Percentiles rank a stretch among this genome's conserved stretches.
Conservation (phyloP, 495 filamentous ascomycete genomes). For the Hypoxylon trugodes region DNA sequence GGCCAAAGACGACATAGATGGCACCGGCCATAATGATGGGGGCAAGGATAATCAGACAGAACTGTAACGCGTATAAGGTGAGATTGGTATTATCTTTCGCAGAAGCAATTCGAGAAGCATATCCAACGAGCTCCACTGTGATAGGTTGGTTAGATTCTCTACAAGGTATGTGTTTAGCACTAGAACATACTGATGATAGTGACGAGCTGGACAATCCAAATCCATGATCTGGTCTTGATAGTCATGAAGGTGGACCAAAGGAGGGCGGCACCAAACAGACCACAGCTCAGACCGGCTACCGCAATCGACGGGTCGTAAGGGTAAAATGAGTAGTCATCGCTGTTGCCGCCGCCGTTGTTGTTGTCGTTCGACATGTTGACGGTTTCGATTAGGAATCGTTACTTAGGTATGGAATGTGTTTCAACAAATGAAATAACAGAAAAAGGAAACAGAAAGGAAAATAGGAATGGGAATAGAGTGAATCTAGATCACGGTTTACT, state of each 20-base stretch:
- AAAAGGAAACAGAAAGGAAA: too few species aligned
- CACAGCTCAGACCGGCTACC: constrained; percentile 42
- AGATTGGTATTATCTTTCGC: constrained; percentile 43
- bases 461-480: too few species aligned
- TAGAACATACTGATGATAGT: constrained; percentile 52
- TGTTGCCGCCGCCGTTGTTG: too few species aligned
- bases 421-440: too few species aligned
- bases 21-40: constrained; percentile 51
- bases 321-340: constrained; percentile 41
- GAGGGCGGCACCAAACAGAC: constrained; percentile 45
- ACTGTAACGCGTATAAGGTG: constrained; percentile 46
- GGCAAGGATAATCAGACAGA: constrained; percentile 47
- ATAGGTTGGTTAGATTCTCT: constrained; percentile 5
- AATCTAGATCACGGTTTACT: too few species aligned
- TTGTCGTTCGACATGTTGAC: constrained; percentile 19
- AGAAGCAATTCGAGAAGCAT: constrained; percentile 51
- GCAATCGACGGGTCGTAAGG: constrained; percentile 42
- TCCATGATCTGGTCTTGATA: constrained; percentile 52
- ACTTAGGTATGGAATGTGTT: too few species aligned
- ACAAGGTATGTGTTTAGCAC: too few species aligned
- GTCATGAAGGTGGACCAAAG: constrained; percentile 51
- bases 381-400: not conserved
- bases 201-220: constrained; percentile 57
- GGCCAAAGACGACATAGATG: constrained; percentile 51
- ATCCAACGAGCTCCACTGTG: constrained; percentile 58